Evolutionary conservation across 352 stramenopile genomes (phyloP).

Genomic region (Pythium myriotylum): DNA sequence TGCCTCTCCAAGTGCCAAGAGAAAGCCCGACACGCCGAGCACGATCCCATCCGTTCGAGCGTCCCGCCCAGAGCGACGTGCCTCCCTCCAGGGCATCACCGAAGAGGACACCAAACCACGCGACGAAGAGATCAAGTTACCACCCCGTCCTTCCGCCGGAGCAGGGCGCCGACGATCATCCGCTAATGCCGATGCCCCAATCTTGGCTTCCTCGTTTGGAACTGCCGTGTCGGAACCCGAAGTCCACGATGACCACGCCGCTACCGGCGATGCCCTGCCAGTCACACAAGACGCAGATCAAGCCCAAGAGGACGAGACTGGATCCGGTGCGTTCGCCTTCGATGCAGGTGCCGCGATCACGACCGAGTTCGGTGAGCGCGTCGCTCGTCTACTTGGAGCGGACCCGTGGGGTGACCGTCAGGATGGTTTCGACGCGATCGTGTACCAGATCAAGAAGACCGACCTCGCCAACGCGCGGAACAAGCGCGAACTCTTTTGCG

Average conservation of each 20-base stretch:
- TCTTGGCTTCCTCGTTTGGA: slow-evolving; percentile 54
- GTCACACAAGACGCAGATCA: slow-evolving; percentile 7
- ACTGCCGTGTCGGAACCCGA: slow-evolving; percentile 27
- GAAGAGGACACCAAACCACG: slow-evolving; percentile 19
- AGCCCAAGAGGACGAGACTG: slow-evolving; percentile 11
- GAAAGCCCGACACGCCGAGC: slow-evolving; percentile 34
- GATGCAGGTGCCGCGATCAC: slow-evolving; percentile 74
- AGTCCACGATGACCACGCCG: slow-evolving; percentile 26
- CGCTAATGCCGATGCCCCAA: slow-evolving; percentile 48
- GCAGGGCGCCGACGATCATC: slow-evolving; percentile 23
- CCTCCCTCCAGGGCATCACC: slow-evolving; percentile 41
- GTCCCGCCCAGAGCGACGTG: slow-evolving; percentile 17
- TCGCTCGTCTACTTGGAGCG: slow-evolving; percentile 62
- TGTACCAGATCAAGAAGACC: slow-evolving; percentile 64
- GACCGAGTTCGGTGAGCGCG: slow-evolving; percentile 64
- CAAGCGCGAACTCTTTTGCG: slow-evolving; percentile 63
- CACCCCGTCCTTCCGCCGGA: slow-evolving; percentile 18
- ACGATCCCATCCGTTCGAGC: slow-evolving; percentile 9
- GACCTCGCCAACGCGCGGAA: slow-evolving; percentile 44
- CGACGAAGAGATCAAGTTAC: slow-evolving; percentile 10
- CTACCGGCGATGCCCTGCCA: neutral
- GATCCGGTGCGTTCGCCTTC: slow-evolving; percentile 33
- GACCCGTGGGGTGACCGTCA: slow-evolving; percentile 83
- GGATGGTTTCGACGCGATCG: slow-evolving; percentile 77
- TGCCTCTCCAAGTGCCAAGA: slow-evolving; percentile 15